A percentile compares a stretch with the other conserved stretches of the same genome.
Evolutionary conservation across 768 basidiomycete genomes (phyloP).

Genomic region (Pleurotus citrinopileatus): DNA sequence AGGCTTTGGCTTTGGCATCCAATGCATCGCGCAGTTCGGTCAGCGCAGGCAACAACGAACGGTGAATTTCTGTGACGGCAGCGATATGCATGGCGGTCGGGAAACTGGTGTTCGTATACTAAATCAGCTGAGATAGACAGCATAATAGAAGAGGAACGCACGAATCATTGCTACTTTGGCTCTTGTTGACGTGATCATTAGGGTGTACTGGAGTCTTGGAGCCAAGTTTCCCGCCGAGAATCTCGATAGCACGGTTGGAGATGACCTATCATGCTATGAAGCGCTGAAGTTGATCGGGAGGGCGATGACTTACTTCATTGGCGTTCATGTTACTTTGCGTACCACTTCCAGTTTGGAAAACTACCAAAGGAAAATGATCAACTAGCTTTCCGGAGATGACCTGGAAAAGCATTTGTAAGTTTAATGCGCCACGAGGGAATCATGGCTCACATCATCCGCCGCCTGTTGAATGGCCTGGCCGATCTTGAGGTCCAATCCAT

Average conservation of each 20-base stretch:
- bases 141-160: constrained; percentile 24
- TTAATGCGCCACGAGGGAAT: neutral
- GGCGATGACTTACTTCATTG: constrained; percentile 69
- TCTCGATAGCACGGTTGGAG: constrained; percentile 96
- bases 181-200: constrained; percentile 99
- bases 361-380: constrained; percentile 96
- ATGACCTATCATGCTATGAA: constrained; percentile 64
- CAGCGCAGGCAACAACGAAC: constrained; percentile 81
- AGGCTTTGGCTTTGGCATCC: constrained; percentile 75
- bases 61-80: constrained; percentile 84
- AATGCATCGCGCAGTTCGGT: constrained; percentile 81
- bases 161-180: constrained; percentile 99
- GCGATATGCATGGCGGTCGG: constrained; percentile 99
- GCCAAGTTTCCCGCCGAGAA: constrained; percentile 92
- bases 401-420: constrained; percentile 34
- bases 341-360: constrained; percentile 98
- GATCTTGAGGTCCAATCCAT: constrained; percentile 88
- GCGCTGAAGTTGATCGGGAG: neutral
- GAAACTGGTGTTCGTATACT: constrained; percentile 55
- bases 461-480: constrained; percentile 88
- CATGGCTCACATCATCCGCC: constrained; percentile 78
- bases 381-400: constrained; percentile 94
- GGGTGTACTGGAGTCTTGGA: constrained; percentile 98
- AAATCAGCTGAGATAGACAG: neutral
- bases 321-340: constrained; percentile 99